Evolutionary conservation across 495 filamentous ascomycete species (phyloP).

Genomic region (Aspergillus heteromorphus): DNA sequence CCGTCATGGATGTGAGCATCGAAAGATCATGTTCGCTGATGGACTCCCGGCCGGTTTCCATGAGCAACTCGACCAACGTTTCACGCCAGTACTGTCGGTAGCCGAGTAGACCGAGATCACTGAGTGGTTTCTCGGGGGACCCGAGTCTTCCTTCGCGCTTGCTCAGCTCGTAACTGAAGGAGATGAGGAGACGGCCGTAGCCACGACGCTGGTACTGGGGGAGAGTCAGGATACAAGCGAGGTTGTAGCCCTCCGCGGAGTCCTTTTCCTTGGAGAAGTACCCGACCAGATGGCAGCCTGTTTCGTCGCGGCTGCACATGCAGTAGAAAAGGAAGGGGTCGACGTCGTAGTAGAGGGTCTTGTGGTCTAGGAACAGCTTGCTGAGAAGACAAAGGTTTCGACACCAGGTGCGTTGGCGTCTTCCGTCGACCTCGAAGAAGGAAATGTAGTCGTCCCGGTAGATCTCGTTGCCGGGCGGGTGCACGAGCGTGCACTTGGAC

Average conservation of each 20-base stretch:
- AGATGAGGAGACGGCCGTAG: slow-evolving; percentile 87
- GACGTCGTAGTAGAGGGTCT: slow-evolving; percentile 99
- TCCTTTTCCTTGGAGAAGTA: slow-evolving; percentile 99
- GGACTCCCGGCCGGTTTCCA: slow-evolving; percentile 54
- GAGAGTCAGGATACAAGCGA: slow-evolving; percentile 93
- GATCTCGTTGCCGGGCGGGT: slow-evolving; percentile 96
- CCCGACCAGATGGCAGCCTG: slow-evolving; percentile 87
- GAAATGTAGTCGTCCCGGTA: slow-evolving; percentile 92
- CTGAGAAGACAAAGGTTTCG: slow-evolving; percentile 90
- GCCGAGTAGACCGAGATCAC: slow-evolving; percentile 82
- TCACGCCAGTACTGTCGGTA: slow-evolving; percentile 98
- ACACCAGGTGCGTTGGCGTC: slow-evolving; percentile 93
- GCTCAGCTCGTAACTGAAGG: slow-evolving; percentile 95
- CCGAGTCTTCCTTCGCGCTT: slow-evolving; percentile 93
- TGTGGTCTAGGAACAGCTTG: slow-evolving; percentile 97
- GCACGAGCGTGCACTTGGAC: slow-evolving; percentile 81
- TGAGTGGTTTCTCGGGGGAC: slow-evolving; percentile 92
- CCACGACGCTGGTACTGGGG: slow-evolving; percentile 95
- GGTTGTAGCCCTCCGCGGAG: slow-evolving; percentile 90
- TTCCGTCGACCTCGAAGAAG: slow-evolving; percentile 96
- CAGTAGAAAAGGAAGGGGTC: slow-evolving; percentile 98
- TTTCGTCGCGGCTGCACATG: slow-evolving; percentile 83
- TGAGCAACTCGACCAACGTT: slow-evolving; percentile 77
- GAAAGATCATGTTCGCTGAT: slow-evolving; percentile 80
- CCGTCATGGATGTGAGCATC: slow-evolving; percentile 81